Evolutionary conservation across 495 filamentous ascomycete species (phyloP), one percentile per base, ranked within the genome.

Genomic region (Hypoxylon lienhwacheense): DNA sequence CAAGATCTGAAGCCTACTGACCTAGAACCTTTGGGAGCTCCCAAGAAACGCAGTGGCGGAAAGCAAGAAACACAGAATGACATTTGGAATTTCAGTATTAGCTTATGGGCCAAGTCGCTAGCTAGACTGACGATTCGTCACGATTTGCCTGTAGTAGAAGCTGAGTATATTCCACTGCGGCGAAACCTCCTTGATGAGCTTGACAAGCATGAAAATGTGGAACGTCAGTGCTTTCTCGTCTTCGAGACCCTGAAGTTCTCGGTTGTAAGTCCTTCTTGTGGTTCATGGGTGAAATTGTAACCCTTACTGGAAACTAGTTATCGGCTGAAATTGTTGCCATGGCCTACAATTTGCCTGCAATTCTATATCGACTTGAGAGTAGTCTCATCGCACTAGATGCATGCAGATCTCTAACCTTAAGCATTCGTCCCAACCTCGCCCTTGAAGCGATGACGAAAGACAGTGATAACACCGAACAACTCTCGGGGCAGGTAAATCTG

Each of bases 371-470:
- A 7, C 64, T 97, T 3, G 91, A 98, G 52, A 84, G 86, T 0
- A 89, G 85, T 49, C 73, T 98, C 11, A 86, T 97, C 47, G 85
- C 87, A 0, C 67, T 88, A 4, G 91, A 98, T 50, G 70, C 69
- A 7, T 79, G 74, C 62, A 53, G 46, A 14, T 81, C 82, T 8
- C 83, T 85, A 36, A 70, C 80, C 8, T 66, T 82, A 6, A 62
- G 88, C 11, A 72, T 95, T n/a, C 71, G 72, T 4, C 79, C 87
- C 0, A 79, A 79, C 5, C 74, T 90, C 36, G 91, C 91, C 0
- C 73, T 98, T 1, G 95, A 97, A 63, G 91, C 93, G 1, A 76
- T 97, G 20, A 98, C 93, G 1, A 97, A 98, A 63, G 91, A 97
- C 63, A 91, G 90, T 5, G 89, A 96, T 60, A 95, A 96, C 59